phyloP scores from a whole-genome alignment of 441 rosid genomes.

The Populus hybrid region DNA sequence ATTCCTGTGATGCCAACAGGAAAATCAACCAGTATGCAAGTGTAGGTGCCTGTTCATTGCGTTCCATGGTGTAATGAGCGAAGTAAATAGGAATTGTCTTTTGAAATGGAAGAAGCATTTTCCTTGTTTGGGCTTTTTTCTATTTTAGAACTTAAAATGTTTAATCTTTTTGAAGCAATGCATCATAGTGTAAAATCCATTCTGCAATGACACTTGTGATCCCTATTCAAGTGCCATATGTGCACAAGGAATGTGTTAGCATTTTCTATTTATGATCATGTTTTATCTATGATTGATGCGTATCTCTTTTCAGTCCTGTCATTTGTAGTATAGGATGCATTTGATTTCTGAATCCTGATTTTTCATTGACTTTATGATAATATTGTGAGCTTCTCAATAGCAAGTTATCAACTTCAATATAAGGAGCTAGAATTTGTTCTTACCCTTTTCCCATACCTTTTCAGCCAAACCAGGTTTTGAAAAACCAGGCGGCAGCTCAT shows the following conservation, averaged over 20 bases:
- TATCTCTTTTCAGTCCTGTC: background rate
- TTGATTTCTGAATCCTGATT: background rate
- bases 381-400: background rate
- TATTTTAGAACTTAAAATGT: background rate
- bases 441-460: slow-evolving; percentile 7
- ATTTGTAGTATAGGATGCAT: background rate
- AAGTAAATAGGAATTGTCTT: background rate
- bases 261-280: background rate
- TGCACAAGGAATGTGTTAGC: background rate
- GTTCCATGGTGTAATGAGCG: background rate
- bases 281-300: background rate
- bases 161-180: background rate
- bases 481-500: slow-evolving; percentile 37
- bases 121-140: background rate
- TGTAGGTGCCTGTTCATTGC: background rate
- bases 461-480: slow-evolving; percentile 85
- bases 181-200: background rate
- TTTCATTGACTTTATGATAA: background rate
- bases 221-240: background rate
- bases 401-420: background rate
- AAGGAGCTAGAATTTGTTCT: background rate
- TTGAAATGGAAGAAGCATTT: background rate
- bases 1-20: background rate
- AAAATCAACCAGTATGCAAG: background rate
- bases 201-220: too few species aligned